Base-by-base conservation (phyloP, 331 rosid species). In the Phaseolus coccineus region DNA sequence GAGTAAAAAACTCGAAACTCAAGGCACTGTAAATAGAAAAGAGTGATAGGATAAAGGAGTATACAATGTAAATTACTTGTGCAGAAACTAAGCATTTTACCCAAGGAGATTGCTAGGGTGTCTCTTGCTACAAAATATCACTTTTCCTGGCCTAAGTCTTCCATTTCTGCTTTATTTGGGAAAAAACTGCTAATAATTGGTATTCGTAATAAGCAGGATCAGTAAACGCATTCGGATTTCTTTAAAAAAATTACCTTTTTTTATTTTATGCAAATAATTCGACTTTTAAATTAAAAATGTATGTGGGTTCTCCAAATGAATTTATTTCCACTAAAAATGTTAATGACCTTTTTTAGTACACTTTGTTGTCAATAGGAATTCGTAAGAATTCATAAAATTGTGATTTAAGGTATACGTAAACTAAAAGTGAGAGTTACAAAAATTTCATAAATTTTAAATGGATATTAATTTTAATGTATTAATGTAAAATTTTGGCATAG, bases 11-110 rank as follows among this genome's bases (percentile, higher is more conserved):
- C 82, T 73, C 55, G 65, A 77, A 84, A 79, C 69, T 76, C 59
- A 76, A 88, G 88, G 91, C 79, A 70, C 59, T 92, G 92, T 92
- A 86, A 88, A 92, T 90, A 89, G 90, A 79, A 80, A 85, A 85
- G 91, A 89, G 94, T 78, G 84, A 74, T 89, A 87, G 91, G 87
- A 57, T 79, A 72, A 78, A 70, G 72, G 80, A 84, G 85, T 77
- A 77, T 77, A 77, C 84, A 70, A 65, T 84, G 86, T 90, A 90
- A 87, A 89, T 82, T 87, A 55, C 74, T 78, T 87, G 88, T 71
- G 85, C 81, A 81, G 82, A 71, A 76, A 67, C 46, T 50, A 48
- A 66, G 73, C 63, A 70, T 83, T 19, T 78, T 78, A 79, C 15
- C 76, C 68, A 39, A 42, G 46, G 78, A 47, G 50, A 63, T 72